Conservation (phyloP, 169 alveolate genomes). For the Plasmodium knowlesi region DNA sequence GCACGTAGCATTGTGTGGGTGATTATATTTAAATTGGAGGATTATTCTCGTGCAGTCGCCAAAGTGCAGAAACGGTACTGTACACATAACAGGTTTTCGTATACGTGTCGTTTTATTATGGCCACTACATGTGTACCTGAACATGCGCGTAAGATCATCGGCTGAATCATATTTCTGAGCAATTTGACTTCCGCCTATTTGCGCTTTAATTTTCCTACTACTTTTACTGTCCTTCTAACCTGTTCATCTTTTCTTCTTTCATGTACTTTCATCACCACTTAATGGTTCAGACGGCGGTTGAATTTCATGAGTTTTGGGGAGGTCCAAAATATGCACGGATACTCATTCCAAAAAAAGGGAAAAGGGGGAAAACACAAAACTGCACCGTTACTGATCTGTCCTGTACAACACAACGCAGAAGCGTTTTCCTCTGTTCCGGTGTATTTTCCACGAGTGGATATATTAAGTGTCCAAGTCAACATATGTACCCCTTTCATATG, state of each 20-base stretch:
- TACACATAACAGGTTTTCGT: neutral
- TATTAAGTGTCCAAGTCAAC: neutral
- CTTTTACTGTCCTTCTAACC: neutral
- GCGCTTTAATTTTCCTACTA: neutral
- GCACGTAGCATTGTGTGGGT: neutral
- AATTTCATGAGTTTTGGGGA: neutral
- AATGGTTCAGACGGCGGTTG: neutral
- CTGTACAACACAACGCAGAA: neutral
- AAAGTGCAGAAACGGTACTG: neutral
- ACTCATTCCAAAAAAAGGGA: neutral
- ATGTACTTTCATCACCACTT: neutral
- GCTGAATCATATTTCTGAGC: neutral
- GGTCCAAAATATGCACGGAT: neutral
- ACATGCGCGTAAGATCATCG: neutral
- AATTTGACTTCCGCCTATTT: neutral
- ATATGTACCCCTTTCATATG: neutral
- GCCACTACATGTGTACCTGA: neutral
- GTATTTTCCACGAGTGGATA: neutral
- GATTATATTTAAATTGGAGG: neutral
- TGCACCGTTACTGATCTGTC: neutral
- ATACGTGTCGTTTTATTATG: neutral
- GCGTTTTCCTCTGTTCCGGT: neutral
- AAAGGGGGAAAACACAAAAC: neutral
- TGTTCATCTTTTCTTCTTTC: neutral
- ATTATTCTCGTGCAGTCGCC: neutral